Base-by-base conservation (phyloP, 495 filamentous ascomycete species). In the Penicillium crystallinum region DNA sequence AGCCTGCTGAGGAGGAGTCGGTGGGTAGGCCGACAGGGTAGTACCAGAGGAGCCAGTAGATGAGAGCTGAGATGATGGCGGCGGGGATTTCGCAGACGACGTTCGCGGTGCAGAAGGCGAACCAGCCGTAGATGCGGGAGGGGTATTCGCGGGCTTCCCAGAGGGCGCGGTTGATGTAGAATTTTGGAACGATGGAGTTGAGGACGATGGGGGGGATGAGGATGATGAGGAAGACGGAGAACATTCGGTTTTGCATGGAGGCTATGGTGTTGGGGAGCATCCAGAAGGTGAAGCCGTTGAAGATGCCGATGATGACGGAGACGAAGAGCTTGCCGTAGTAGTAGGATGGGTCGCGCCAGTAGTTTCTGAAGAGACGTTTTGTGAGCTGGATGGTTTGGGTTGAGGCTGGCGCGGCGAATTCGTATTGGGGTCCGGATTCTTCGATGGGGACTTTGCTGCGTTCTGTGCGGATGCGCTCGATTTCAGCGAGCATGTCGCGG, bases 211-310 rank as follows among this genome's bases (percentile, higher is more conserved):
- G 82, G 0, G 88, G 84, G 54, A 93, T 80, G 33, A 88, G 77
- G 46, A 91, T 70, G 59, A 93, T 85, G 31, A 89, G 53, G 76
- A 91, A 93, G 47, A 67, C 62, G 0, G 85, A 84, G 77, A 93
- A 92, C 78, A 95, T 83, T 54, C 85, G 80, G 67, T 89, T 81
- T 67, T 95, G 86, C 73, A 96, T 82, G 54, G 87, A 85, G 30
- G 78, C 73, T 3, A 88, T 68, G 1, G 77, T 79, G 62, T 83
- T 71, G 12, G 85, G 85, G 7, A 92, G 75, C 58, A 83, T 75
- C 73, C 80, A 93, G 73, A 93, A 95, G 14, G 90, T 91, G 64
- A 95, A 93, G n/a, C 87, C 86, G 65, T 88, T 89, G 73, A 85
- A 83, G 49, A 85, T 81, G 34, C 83, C 83, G 46, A 86, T 79